Evolutionary conservation across 352 stramenopile genomes (phyloP), one percentile per base, ranked within the genome.

Genomic region (Thraustochytrium striatum): DNA sequence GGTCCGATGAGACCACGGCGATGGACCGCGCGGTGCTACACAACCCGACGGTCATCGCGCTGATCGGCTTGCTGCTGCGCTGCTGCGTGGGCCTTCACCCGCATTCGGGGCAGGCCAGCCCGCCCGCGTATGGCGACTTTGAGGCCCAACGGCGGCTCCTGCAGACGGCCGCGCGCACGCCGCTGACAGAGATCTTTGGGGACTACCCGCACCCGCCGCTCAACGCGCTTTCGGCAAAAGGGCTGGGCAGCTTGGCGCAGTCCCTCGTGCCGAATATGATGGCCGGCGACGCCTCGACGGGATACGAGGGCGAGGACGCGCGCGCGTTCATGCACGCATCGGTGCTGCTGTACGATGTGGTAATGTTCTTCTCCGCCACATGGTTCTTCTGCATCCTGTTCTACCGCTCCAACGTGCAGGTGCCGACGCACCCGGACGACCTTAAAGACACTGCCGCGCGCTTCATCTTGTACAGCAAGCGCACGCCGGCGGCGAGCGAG

Each of bases 311-410:
- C 72, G 33, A 72, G 1, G 59, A 61, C n/a, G 86, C 88, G 55
- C 89, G 89, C 47, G 73, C 87, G 16, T 91, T 88, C 52, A 98
- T 98, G 94, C 88, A 94, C 72, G 79, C 85, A 8, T 96, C 93
- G 0, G 96, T 99, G 21, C 78, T 98, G 47, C 28, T 95, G 0
- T 92, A 91, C 52, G 96, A 99, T 84, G 38, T 95, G 30, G 39
- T 94, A 0, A 78, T 98, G n/a, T 96, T 97, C 82, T 86, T 96
- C 21, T 85, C 83, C 32, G 86, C 87, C 3, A 7, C 69, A 7
- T 82, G 72, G 62, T 36, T 32, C 0, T 82, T 81, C 30, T 82
- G 58, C 41, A 30, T 36, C 19, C 43, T 53, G 16, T 78, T 30
- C 52, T 83, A 75, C 36, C 35, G 65, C 8, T 73, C 62, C 13